These are phyloP conservation scores for Boletus edulis DNA, from an alignment of 768 basidiomycete genomes.

Conservation along the genomic window DNA sequence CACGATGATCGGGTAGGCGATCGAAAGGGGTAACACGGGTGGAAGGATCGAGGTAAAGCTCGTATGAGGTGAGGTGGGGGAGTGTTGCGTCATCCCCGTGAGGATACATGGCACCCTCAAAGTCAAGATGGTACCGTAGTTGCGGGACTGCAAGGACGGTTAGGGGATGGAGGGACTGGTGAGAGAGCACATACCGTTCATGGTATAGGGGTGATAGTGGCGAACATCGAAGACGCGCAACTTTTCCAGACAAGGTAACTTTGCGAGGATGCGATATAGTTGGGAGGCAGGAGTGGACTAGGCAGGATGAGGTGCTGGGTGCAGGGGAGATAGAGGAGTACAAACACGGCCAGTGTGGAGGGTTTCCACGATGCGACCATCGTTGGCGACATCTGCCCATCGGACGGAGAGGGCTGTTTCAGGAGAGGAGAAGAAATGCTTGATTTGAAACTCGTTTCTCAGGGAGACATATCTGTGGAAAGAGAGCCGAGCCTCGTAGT, in stretches of 20 bases:
- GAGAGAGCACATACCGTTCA: constrained; percentile 7
- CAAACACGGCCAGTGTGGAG: constrained; percentile 19
- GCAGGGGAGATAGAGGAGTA: constrained; percentile 7
- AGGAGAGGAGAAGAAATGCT: constrained; percentile 17
- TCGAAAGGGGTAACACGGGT: constrained; percentile 32
- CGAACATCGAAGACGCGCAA: constrained; percentile 35
- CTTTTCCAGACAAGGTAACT: constrained; percentile 24
- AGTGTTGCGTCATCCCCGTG: neutral
- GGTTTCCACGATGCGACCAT: constrained; percentile 31
- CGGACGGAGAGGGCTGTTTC: constrained; percentile 23
- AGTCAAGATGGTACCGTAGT: constrained; percentile 24
- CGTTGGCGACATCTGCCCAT: constrained; percentile 40
- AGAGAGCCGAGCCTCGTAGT: constrained; percentile 29
- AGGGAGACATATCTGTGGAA: constrained; percentile 37
- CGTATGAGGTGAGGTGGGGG: constrained; percentile 28
- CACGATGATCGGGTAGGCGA: constrained; percentile 19
- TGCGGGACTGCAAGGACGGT: constrained; percentile 16
- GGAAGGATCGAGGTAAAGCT: constrained; percentile 31
- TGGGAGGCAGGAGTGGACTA: constrained; percentile 29
- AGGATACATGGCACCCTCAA: constrained; percentile 40
- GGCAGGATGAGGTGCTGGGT: constrained; percentile 1
- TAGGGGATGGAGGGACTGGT: neutral
- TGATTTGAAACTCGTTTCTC: constrained; percentile 37
- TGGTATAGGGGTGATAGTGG: constrained; percentile 20
- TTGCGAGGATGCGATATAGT: constrained; percentile 30